Percentiles rank a stretch among this genome's conserved stretches.
These are phyloP conservation scores for Clarkia xantiana DNA, from an alignment of 345 rosid species.

Conservation along the genomic window DNA sequence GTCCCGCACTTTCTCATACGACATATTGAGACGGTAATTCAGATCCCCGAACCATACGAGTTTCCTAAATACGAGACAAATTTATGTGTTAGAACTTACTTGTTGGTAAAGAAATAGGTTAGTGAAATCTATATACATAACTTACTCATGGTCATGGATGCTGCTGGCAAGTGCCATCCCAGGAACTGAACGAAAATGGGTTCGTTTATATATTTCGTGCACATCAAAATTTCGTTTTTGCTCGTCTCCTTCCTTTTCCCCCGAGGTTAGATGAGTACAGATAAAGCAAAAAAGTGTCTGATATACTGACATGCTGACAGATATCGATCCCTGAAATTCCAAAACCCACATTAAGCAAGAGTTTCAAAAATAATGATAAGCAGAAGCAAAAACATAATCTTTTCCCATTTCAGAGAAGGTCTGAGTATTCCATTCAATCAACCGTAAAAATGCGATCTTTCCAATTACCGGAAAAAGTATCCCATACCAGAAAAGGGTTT, in stretches of 20 bases:
- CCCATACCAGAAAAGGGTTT: no score
- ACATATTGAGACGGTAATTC: conserved; percentile 69
- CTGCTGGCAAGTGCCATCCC: conserved; percentile 54
- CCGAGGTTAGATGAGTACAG: conserved; percentile 75
- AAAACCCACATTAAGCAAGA: neutral
- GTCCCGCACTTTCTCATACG: conserved; percentile 53
- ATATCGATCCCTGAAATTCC: conserved; percentile 69
- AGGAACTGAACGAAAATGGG: conserved; percentile 45
- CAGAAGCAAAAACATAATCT: no score
- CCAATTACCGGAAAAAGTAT: no score
- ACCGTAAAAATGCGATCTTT: no score
- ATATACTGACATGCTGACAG: conserved; percentile 88
- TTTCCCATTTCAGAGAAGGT: no score
- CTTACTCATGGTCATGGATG: conserved; percentile 78
- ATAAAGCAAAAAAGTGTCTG: conserved; percentile 80
- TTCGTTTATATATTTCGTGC: conserved; percentile 69
- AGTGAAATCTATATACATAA: neutral
- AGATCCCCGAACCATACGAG: conserved; percentile 91
- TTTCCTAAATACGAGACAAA: conserved; percentile 37
- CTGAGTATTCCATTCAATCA: no score
- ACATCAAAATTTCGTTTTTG: conserved; percentile 81
- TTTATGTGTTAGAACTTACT: conserved; percentile 6
- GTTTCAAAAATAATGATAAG: neutral
- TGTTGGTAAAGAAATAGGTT: conserved; percentile 1
- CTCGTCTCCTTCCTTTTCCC: conserved; percentile 87